Evolutionary conservation across 495 filamentous ascomycete genomes (phyloP), one percentile per base, ranked within the genome.

Genomic region (Stereocaulon alpinum): DNA sequence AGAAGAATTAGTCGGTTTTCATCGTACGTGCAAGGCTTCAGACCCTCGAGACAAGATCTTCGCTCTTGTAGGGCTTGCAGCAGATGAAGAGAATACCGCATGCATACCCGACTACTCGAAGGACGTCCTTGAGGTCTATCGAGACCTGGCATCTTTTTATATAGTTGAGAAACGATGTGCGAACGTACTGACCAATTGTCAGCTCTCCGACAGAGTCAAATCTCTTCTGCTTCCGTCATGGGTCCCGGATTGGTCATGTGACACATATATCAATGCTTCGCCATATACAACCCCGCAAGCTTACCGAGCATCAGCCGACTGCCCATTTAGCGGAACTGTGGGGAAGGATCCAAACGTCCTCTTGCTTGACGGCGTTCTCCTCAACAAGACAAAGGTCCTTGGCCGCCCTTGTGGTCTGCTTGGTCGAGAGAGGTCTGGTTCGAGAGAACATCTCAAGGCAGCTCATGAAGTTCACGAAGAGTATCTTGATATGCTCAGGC

Each of bases 211-310:
- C 6, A 24, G 47, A 6, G 7, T 12, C 10, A 0, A 30, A 6
- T 0, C 15, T 0, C 2, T 17, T 29, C 12, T 50, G 22, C 6
- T 50, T 29, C 24, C 24, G 10, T 50, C 47, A 2, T 50, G 47
- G 47, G 47, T 50, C 4, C 47, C 47, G 24, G 47, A 50, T 11
- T 50, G 47, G 47, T 50, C 47, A 6, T 5, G n/a, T 4, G 14
- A 4, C 22, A 6, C 29, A 29, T 0, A 12, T 32, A n/a, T 1
- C 14, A 10, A 32, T 9, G 15, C 2, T 50, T 24, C 20, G 29
- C 15, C 24, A n/a, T 3, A 17, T 0, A 0, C 4, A 1, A 0
- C 0, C 0, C 27, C 14, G 14, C 11, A 9, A 2, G 24, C 15
- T 24, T 50, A 50, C 14, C 6, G 29, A 0, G 47, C 47, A 30